Evolutionary conservation across 2,329 filamentous ascomycete genomes (phyloP), one percentile per base, ranked within the genome.

Genomic region (Lasiodiplodia gonubiensis): DNA sequence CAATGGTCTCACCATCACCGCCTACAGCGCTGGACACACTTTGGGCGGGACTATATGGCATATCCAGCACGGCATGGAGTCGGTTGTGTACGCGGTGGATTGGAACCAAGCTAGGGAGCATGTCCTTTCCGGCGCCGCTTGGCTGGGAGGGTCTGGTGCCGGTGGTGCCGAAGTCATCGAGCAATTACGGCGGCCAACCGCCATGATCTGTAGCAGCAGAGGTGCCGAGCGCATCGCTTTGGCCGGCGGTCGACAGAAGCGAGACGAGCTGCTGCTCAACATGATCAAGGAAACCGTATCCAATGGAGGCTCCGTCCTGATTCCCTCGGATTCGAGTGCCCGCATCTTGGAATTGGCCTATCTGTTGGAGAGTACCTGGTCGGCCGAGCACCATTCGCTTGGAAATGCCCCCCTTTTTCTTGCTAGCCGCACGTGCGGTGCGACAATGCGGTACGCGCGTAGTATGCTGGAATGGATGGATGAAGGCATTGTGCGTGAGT

Each of bases 391-490:
- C 23, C 92, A 61, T 85, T 76, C 63, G 4, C 61, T 66, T 33
- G 65, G 71, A 3, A 80, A 80, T 35, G 81, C 85, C 11, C 83
- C 82, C 60, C 83, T 97, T 0, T 97, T 93, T 75, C 84, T 99
- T 52, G 94, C 94, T 0, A 94, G 93, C 48, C 90, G 90, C 68
- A 97, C 93, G 69, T 91, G 92, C 70, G 90, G 92, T 68, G 94
- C 93, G 70, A 97, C 94, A 0, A 92, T 98, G 85, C 87, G 93
- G 64, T 92, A 97, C 71, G 92, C 94, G 30, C 87, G 94, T 71
- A 97, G 94, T 77, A 97, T 99, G 92, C 84, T 99, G 37, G 95
- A 99, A 76, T 99, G 95, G 95, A 98, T 99, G 94, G 94, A 98
- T 75, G 94, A 97, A 74, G 90, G 89, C 68, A 96, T 99, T 68